These are phyloP conservation scores for Ceratocystis alfenasii DNA, from an alignment of 2,329 filamentous ascomycete species.

Conservation along the genomic window DNA sequence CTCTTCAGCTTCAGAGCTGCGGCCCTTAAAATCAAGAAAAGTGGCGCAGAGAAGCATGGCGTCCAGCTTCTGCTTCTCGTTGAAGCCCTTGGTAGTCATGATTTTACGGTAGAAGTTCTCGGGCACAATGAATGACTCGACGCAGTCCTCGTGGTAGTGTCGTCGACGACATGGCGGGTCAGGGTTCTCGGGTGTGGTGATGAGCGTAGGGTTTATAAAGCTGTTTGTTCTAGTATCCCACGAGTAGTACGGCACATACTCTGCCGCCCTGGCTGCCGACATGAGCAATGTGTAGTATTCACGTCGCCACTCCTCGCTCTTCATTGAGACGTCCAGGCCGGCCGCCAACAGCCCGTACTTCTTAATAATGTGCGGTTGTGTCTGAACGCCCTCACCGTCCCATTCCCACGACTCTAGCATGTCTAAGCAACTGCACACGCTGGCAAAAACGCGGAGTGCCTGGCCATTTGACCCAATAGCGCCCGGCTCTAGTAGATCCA, in stretches of 20 bases:
- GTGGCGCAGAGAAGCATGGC: conserved; percentile 74
- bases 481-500: conserved; percentile 17
- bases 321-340: conserved; percentile 56
- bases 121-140: conserved; percentile 54
- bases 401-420: conserved; percentile 19
- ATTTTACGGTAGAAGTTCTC: conserved; percentile 73
- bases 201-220: conserved; percentile 58
- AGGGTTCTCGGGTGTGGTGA: conserved; percentile 75
- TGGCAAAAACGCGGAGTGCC: conserved; percentile 13
- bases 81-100: conserved; percentile 68
- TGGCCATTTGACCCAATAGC: conserved; percentile 7
- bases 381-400: conserved; percentile 19
- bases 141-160: conserved; percentile 60
- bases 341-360: conserved; percentile 15
- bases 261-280: conserved; percentile 61
- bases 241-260: conserved; percentile 71
- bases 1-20: conserved; percentile 52
- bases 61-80: conserved; percentile 63
- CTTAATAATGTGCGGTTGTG: conserved; percentile 13
- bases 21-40: conserved; percentile 68
- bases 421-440: conserved; percentile 14
- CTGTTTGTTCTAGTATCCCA: conserved; percentile 50
- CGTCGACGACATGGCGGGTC: conserved; percentile 57
- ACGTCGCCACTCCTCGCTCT: conserved; percentile 71
- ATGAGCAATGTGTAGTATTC: conserved; percentile 79